Evolutionary conservation across 352 stramenopile species (phyloP).

Genomic region (Phytophthora sp.): DNA sequence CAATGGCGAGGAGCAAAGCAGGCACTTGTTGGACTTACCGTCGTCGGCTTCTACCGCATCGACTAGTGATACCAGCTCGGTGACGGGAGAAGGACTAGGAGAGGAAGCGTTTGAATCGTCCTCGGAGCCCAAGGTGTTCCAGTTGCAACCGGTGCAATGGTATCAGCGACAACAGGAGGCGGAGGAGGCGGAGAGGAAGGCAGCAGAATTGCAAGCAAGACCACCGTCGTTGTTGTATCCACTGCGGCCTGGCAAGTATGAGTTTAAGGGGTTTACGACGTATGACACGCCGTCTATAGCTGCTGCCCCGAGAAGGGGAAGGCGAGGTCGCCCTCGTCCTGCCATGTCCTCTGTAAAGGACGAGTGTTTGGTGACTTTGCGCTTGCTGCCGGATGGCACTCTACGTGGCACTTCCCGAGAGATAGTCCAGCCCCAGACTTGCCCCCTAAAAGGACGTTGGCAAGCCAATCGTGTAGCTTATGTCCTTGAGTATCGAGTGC

Average conservation of each 20-base stretch:
- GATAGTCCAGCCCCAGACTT: conserved; percentile 66
- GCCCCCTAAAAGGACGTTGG: conserved; percentile 55
- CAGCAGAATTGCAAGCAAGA: conserved; percentile 20
- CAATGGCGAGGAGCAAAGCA: background rate
- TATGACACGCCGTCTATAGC: conserved; percentile 28
- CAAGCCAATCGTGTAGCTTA: conserved; percentile 62
- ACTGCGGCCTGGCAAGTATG: conserved; percentile 60
- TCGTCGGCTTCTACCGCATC: conserved; percentile 21
- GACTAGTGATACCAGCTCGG: conserved; percentile 12
- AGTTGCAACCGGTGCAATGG: conserved; percentile 35
- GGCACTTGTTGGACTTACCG: conserved; percentile 3
- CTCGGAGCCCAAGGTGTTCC: conserved; percentile 28
- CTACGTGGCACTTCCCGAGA: conserved; percentile 63
- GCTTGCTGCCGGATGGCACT: conserved; percentile 57
- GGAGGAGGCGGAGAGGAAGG: conserved; percentile 6
- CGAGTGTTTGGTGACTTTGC: conserved; percentile 70
- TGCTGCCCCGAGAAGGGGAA: conserved; percentile 17
- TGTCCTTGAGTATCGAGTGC: conserved; percentile 66
- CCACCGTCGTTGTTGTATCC: conserved; percentile 48
- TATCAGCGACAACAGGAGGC: conserved; percentile 29
- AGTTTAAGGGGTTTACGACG: conserved; percentile 68
- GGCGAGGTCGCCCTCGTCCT: conserved; percentile 5
- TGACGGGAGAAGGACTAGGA: background rate
- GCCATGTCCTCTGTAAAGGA: conserved; percentile 37
- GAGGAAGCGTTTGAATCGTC: background rate